Evolutionary conservation across 176 grass and related monocot genomes (phyloP).

Genomic region (Guadua angustifolia): DNA sequence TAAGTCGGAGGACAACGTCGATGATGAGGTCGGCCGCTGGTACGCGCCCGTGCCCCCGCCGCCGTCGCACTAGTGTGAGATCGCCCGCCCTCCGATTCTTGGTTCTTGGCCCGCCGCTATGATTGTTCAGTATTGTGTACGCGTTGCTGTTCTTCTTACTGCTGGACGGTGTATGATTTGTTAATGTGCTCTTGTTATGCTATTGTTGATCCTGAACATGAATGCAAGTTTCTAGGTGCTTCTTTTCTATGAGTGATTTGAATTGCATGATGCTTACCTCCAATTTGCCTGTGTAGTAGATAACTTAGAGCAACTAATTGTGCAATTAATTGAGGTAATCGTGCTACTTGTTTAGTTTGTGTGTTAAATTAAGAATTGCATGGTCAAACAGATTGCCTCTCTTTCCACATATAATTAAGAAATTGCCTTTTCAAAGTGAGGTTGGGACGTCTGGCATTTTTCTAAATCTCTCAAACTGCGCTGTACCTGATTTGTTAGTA

Average conservation of each 20-base stretch:
- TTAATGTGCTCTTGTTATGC: slow-evolving; percentile 1
- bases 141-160: slow-evolving; percentile 14
- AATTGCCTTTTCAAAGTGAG: slow-evolving; percentile 8
- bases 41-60: slow-evolving; percentile 47
- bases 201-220: slow-evolving; percentile 7
- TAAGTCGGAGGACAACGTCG: slow-evolving; percentile 57
- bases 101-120: neutral
- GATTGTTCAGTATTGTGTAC: slow-evolving; percentile 8
- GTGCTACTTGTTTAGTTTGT: neutral
- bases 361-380: neutral
- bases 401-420: slow-evolving; percentile 1
- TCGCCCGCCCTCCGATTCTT: slow-evolving; percentile 16
- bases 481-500: neutral
- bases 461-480: neutral
- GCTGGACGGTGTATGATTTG: slow-evolving; percentile 7
- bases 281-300: slow-evolving; percentile 14
- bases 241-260: neutral
- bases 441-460: slow-evolving; percentile 17
- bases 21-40: slow-evolving; percentile 68
- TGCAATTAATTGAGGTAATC: neutral
- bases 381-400: slow-evolving; percentile 10
- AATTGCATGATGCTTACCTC: neutral
- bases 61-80: slow-evolving; percentile 47
- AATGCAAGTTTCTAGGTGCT: neutral
- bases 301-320: neutral